These are phyloP conservation scores for Lasiosphaeria miniovina DNA, from an alignment of 495 filamentous ascomycete genomes.

Conservation along the genomic window DNA sequence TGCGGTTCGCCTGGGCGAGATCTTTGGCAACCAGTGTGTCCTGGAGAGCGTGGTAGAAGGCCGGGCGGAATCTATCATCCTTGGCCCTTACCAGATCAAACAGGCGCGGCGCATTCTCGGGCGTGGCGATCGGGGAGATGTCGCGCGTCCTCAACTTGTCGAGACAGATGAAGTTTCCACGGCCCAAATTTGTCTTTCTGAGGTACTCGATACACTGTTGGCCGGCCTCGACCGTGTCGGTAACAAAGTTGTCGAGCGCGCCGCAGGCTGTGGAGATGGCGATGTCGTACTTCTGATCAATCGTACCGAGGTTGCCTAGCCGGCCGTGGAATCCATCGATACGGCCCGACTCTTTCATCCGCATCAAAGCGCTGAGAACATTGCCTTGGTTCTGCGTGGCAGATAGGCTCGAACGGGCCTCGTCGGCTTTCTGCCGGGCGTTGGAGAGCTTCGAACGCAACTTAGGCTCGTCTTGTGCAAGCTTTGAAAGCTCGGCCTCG, in stretches of 20 bases:
- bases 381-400: slow-evolving; percentile 90
- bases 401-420: slow-evolving; percentile 84
- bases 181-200: slow-evolving; percentile 94
- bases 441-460: slow-evolving; percentile 77
- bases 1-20: slow-evolving; percentile 88
- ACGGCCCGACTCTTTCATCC: slow-evolving; percentile 90
- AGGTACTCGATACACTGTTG: slow-evolving; percentile 98
- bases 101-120: slow-evolving; percentile 84
- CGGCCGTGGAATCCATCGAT: slow-evolving; percentile 96
- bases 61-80: slow-evolving; percentile 79
- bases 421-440: slow-evolving; percentile 89
- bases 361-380: slow-evolving; percentile 86
- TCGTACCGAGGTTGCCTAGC: slow-evolving; percentile 91
- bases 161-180: slow-evolving; percentile 94
- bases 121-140: slow-evolving; percentile 74
- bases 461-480: slow-evolving; percentile 73
- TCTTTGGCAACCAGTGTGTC: slow-evolving; percentile 93
- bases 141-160: slow-evolving; percentile 78
- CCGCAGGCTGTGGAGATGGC: slow-evolving; percentile 96
- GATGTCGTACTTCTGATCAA: slow-evolving; percentile 90
- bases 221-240: slow-evolving; percentile 89
- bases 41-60: slow-evolving; percentile 89
- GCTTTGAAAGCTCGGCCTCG: slow-evolving; percentile 66
- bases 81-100: slow-evolving; percentile 93
- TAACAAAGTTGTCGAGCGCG: slow-evolving; percentile 88